These are phyloP conservation scores for Globisporangium cylindrosporum DNA, from an alignment of 352 stramenopile genomes.

Conservation along the genomic window DNA sequence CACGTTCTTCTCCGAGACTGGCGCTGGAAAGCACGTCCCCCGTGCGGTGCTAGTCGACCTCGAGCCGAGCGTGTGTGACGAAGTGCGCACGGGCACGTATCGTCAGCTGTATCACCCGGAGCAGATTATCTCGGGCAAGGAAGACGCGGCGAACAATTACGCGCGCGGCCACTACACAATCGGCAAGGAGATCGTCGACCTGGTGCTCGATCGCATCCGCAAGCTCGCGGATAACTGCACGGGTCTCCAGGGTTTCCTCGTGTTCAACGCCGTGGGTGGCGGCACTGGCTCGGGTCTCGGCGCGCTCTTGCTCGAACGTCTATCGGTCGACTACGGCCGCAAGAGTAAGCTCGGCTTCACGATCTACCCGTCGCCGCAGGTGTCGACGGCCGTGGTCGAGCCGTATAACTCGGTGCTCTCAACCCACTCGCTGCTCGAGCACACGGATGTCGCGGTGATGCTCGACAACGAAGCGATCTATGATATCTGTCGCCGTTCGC, in stretches of 20 bases:
- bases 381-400: conserved; percentile 96
- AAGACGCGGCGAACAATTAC: conserved; percentile 92
- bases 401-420: conserved; percentile 98
- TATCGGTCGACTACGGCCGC: conserved; percentile 97
- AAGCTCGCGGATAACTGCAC: conserved; percentile 98
- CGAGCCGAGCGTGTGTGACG: conserved; percentile 97
- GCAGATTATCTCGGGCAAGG: conserved; percentile 98
- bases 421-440: conserved; percentile 96
- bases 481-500: conserved; percentile 96
- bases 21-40: conserved; percentile 96
- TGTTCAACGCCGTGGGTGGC: conserved; percentile 97
- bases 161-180: conserved; percentile 93
- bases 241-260: conserved; percentile 97
- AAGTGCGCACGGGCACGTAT: conserved; percentile 95
- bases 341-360: conserved; percentile 99
- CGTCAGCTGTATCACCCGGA: conserved; percentile 97
- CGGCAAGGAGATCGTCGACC: conserved; percentile 96
- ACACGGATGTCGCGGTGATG: conserved; percentile 97
- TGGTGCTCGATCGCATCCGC: conserved; percentile 96
- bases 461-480: conserved; percentile 99
- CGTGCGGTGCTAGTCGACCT: conserved; percentile 97
- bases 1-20: conserved; percentile 95
- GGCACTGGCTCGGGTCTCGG: conserved; percentile 97
- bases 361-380: conserved; percentile 96
- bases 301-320: conserved; percentile 94